Evolutionary conservation across 2,329 filamentous ascomycete genomes (phyloP).

Genomic region (Clarireedia monteithiana): DNA sequence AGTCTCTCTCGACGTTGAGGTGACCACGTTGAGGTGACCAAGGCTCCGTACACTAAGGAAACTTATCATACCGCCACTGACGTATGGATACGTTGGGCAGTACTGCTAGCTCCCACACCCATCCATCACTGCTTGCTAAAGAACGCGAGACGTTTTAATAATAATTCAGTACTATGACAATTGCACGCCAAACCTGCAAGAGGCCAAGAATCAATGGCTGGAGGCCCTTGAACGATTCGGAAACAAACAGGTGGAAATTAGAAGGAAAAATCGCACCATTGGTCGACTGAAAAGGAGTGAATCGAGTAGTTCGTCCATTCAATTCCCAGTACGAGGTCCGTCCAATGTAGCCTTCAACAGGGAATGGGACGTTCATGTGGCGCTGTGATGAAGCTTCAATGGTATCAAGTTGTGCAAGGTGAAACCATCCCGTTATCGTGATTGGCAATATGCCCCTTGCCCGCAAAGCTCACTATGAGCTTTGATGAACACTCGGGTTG

Average conservation of each 20-base stretch:
- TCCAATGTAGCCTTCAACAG: neutral
- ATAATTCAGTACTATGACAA: neutral
- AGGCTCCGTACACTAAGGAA: neutral
- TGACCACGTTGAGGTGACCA: too few species aligned
- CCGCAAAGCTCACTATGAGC: too few species aligned
- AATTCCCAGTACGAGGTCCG: neutral
- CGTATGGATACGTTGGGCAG: neutral
- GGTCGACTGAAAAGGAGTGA: neutral
- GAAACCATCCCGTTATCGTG: neutral
- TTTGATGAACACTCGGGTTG: neutral
- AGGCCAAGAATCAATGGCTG: neutral
- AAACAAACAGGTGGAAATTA: neutral
- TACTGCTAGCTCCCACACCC: too few species aligned
- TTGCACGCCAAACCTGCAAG: neutral
- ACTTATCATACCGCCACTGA: neutral
- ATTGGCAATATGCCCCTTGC: neutral
- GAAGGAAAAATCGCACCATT: neutral
- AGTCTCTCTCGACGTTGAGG: too few species aligned
- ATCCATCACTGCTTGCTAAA: neutral
- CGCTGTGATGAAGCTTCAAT: constrained; percentile 1
- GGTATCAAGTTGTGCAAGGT: constrained; percentile 5
- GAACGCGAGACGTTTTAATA: neutral
- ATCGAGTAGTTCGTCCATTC: constrained; percentile 1
- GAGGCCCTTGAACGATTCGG: neutral
- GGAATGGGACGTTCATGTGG: neutral